Conservation (phyloP, 2,329 filamentous ascomycete species). For the Ceratocystis variospora region DNA sequence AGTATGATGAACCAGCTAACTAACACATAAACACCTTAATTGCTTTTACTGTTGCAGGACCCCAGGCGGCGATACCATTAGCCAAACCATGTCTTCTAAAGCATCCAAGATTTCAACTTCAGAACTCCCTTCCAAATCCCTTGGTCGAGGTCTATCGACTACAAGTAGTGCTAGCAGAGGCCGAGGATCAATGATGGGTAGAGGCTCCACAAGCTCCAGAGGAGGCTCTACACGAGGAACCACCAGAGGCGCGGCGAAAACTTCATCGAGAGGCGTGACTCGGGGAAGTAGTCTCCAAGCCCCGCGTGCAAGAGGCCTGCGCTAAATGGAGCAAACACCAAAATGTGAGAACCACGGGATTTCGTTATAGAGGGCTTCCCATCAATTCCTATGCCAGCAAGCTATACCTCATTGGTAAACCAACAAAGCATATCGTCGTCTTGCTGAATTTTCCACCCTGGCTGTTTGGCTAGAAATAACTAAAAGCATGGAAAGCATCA, state of each 20-base stretch:
- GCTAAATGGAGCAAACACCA: slow-evolving; percentile 11
- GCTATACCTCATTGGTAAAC: background rate
- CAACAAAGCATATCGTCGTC: background rate
- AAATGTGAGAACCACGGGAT: background rate
- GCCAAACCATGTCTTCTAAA: slow-evolving; percentile 55
- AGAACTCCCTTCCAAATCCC: slow-evolving; percentile 30
- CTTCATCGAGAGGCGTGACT: slow-evolving; percentile 22
- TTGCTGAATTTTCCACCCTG: background rate
- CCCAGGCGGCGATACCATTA: slow-evolving; percentile 80
- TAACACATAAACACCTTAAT: slow-evolving; percentile 15
- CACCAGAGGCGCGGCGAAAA: slow-evolving; percentile 3
- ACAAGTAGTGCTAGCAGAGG: slow-evolving; percentile 2
- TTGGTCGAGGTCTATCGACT: slow-evolving; percentile 30
- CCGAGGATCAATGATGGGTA: slow-evolving; percentile 29
- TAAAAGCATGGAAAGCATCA: slow-evolving; percentile 19
- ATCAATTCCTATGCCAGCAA: background rate
- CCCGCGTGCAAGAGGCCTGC: slow-evolving; percentile 33
- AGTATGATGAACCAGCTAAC: background rate
- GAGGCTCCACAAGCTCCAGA: slow-evolving; percentile 7
- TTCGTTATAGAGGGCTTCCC: background rate
- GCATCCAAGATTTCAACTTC: slow-evolving; percentile 34
- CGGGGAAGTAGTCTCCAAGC: slow-evolving; percentile 35
- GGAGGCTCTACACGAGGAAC: slow-evolving; percentile 21
- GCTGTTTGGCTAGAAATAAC: background rate
- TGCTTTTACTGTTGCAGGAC: slow-evolving; percentile 42